phyloP scores from a whole-genome alignment of 495 filamentous ascomycete genomes.

The Pyrenula aspistea region DNA sequence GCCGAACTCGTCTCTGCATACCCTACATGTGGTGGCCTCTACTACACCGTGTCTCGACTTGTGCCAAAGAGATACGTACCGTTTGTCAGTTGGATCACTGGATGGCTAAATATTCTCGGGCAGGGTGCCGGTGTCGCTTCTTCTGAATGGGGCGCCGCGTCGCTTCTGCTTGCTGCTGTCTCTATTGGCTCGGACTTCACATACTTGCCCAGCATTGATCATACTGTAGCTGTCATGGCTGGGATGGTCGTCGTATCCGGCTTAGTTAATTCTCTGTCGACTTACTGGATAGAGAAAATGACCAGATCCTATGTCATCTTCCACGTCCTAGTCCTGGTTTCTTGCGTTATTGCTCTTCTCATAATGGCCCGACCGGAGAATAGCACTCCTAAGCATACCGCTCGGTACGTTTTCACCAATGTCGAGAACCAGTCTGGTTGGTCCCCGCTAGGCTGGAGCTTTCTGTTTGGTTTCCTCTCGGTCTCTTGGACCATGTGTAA shows the following conservation, averaged over 20 bases:
- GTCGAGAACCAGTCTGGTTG: constrained; percentile 48
- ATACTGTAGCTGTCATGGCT: constrained; percentile 52
- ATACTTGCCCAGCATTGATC: constrained; percentile 36
- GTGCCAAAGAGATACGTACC: constrained; percentile 26
- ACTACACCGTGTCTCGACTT: constrained; percentile 31
- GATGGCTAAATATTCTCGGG: constrained; percentile 58
- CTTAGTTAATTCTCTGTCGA: constrained; percentile 45
- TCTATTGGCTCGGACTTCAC: constrained; percentile 46
- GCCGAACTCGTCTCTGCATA: constrained; percentile 43
- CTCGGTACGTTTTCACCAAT: constrained; percentile 51
- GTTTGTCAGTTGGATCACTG: constrained; percentile 29
- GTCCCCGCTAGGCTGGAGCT: constrained; percentile 50
- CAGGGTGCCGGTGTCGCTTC: constrained; percentile 50
- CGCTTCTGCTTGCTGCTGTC: constrained; percentile 55
- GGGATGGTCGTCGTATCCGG: constrained; percentile 41
- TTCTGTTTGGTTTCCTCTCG: constrained; percentile 56
- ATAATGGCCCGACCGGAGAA: constrained; percentile 44
- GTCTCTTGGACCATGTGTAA: no score
- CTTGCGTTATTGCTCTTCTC: constrained; percentile 48
- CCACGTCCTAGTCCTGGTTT: constrained; percentile 45
- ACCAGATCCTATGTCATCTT: constrained; percentile 54
- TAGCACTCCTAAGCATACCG: constrained; percentile 44
- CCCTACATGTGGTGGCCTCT: constrained; percentile 37
- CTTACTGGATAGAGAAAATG: constrained; percentile 49
- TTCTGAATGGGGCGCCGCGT: constrained; percentile 53